Evolutionary conservation across 306 rosid species (phyloP).

Genomic region (Glycine tomentella): DNA sequence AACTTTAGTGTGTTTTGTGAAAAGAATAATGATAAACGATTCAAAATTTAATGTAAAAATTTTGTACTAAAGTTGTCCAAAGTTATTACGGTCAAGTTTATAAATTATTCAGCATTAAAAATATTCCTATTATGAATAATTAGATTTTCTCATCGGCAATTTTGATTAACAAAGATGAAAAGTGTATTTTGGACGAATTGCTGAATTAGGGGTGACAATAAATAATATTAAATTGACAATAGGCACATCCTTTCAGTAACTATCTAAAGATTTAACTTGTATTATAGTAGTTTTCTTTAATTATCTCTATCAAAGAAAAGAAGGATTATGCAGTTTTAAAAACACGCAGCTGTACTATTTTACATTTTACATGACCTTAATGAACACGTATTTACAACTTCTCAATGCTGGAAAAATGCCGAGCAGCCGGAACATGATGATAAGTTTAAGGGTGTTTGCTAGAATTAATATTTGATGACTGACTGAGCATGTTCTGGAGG

Average conservation of each 20-base stretch:
- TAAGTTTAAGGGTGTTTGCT: background rate
- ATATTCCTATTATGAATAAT: background rate
- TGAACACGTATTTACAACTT: constrained; percentile 60
- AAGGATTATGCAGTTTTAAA: too few relatives aligned
- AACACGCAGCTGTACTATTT: too few relatives aligned
- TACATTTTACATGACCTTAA: constrained; percentile 18
- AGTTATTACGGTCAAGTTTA: background rate
- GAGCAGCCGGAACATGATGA: constrained; percentile 29
- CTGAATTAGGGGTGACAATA: background rate
- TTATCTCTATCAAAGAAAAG: background rate
- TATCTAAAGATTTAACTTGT: too few relatives aligned
- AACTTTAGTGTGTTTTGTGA: background rate
- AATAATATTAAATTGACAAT: background rate
- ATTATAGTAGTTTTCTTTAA: background rate
- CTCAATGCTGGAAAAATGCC: constrained; percentile 52
- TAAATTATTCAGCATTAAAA: background rate
- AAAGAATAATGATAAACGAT: background rate
- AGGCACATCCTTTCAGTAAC: background rate
- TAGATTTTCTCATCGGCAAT: too few relatives aligned
- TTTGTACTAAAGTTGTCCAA: background rate
- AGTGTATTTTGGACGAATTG: background rate
- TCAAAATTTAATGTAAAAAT: background rate
- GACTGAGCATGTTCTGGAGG: constrained; percentile 56
- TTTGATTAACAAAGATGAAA: background rate
- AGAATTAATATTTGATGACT: background rate